These are phyloP conservation scores for Calonectria leucothoes DNA, from an alignment of 2,329 filamentous ascomycete genomes.

Conservation along the genomic window DNA sequence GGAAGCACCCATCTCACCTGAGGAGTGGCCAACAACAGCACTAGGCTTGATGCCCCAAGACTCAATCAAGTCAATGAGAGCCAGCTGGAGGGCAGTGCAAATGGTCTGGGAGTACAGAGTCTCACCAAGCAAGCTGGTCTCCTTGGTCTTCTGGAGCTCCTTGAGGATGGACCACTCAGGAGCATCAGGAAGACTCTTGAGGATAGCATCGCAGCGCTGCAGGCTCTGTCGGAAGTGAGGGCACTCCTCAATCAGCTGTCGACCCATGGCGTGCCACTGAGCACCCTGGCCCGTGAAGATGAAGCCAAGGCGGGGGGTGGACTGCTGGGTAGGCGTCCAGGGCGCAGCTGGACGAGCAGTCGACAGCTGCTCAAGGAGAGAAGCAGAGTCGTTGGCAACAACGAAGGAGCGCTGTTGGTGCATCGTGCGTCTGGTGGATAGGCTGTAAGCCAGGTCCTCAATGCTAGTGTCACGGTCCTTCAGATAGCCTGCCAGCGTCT, in stretches of 20 bases:
- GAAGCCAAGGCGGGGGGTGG: constrained; percentile 32
- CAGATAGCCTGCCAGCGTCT: constrained; percentile 31
- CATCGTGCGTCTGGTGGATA: constrained; percentile 34
- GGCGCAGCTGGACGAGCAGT: constrained; percentile 29
- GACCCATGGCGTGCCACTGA: constrained; percentile 40
- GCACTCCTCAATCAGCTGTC: constrained; percentile 37
- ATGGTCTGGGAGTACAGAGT: constrained; percentile 49
- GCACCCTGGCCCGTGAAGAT: constrained; percentile 44
- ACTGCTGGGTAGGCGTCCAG: constrained; percentile 31
- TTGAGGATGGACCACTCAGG: constrained; percentile 42
- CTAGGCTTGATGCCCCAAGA: constrained; percentile 49
- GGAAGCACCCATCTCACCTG: constrained; percentile 57
- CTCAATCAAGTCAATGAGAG: constrained; percentile 49
- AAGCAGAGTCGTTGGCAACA: constrained; percentile 30
- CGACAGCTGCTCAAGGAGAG: constrained; percentile 28
- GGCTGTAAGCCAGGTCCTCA: constrained; percentile 35
- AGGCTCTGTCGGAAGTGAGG: constrained; percentile 45
- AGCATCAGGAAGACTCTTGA: constrained; percentile 35
- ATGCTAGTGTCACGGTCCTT: constrained; percentile 23
- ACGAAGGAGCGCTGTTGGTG: constrained; percentile 38
- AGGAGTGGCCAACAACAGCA: constrained; percentile 55
- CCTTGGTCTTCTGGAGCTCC: constrained; percentile 47
- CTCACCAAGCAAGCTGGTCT: constrained; percentile 29
- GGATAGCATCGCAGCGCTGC: constrained; percentile 41
- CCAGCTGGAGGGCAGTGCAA: constrained; percentile 55